Evolutionary conservation across 2,329 filamentous ascomycete species (phyloP), one percentile per base, ranked within the genome.

Genomic region (Diaporthe destruens): DNA sequence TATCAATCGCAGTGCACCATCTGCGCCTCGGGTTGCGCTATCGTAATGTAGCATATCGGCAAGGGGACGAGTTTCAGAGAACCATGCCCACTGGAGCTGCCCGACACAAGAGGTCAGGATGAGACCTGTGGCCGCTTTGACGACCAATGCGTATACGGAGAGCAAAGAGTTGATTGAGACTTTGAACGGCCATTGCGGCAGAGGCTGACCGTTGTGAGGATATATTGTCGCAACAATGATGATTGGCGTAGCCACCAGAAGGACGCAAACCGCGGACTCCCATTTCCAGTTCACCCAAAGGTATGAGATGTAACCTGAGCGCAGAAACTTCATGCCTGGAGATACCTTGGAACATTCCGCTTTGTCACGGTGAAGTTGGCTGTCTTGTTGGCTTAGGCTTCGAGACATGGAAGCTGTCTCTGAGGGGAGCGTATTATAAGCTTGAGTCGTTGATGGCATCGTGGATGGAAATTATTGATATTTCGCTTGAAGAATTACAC

Each of bases 71-170:
- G 36, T 20, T n/a, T 61, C 36, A 7, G 56, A 44, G 16, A 42
- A 47, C 57, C 57, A 61, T 4, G 2, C 20, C 57, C 57, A 61
- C 23, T 61, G 23, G 5, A 47, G 57, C 39, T 61, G 57, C 1
- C 57, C 57, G 1, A 61, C 47, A 44, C 57, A 61, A 7, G 57
- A 61, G 25, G 57, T 14, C 3, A 61, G 57, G 7, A 61, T 47
- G 9, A 47, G 12, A 2, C 16, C 23, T 1, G 18, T 44, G 0
- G 3, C 6, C 1, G 56, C 14, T 1, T 61, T 61, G 23, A 61
- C 3, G 0, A 29, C 23, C 1, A 61, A n/a, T 6, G n/a, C 5
- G 4, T 61, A 61, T 8, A 61, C 14, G 18, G 56, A 61, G 23
- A 61, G 23, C 36, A 61, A 12, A 3, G 36, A 42, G 3, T 61